Evolutionary conservation across 371 early-diverging fungal species (phyloP), one percentile per base, ranked within the genome.

Genomic region (Rhizomucor pusillus): DNA sequence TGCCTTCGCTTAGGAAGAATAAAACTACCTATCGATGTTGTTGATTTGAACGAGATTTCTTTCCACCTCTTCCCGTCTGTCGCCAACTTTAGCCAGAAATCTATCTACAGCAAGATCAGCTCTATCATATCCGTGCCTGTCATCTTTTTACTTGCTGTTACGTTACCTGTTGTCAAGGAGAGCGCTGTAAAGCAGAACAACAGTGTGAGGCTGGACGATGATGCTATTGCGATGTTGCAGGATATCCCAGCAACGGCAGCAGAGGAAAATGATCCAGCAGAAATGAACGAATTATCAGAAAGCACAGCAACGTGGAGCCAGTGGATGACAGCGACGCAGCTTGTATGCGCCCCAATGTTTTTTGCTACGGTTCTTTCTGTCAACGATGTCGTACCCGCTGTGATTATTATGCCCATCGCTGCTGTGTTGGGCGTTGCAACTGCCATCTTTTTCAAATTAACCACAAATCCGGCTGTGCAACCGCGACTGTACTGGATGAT

Each of bases 121-220:
- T 73, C 84, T 0, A 18, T 82, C 7, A 59, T 80, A 0, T 80
- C 82, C 1, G 66, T 67, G 9, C 87, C 87, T 1, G 76, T 81
- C 22, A 68, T 78, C 6, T 66, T 87, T 12, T 11, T 82, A 1
- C 54, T 87, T 9, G 74, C 75, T 0, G 54, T 75, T 25, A 85
- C 87, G 0, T 52, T 87, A 18, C 85, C 87, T 10, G 86, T 84
- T 22, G 81, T 84, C 2, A 69, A 73, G 33, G 65, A 78, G 35
- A 70, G 60, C 12, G 63, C 66, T 1, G 56, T 75, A 1, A 49
- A 45, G 13, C 12, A 40, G 13, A 13, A 39, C 1, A 25, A 37
- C 3, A 50, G 56, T 6, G 56, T 72, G 12, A 45, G 51, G 5
- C 46, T 65, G 24, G 62, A 65, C 46, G 69, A 71, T 19, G 62